Evolutionary conservation across 169 alveolate genomes (phyloP).

Genomic region (Perkinsus olseni): DNA sequence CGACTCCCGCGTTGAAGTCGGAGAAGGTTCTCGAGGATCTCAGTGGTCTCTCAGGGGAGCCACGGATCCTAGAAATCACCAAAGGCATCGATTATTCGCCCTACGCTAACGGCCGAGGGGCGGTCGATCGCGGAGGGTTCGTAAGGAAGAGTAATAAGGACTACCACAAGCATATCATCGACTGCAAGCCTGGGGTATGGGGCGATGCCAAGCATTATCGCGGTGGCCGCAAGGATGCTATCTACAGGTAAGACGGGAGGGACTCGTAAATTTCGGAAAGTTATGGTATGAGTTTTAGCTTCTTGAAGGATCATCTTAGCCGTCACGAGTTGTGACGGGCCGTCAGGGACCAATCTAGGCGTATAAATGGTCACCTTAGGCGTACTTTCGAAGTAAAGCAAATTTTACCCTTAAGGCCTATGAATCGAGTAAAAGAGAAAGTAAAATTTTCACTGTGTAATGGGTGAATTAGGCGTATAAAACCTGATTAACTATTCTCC

Average conservation of each 20-base stretch:
- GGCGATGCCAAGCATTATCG: background rate
- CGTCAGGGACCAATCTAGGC: too few species aligned
- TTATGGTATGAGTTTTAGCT: too few species aligned
- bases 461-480: too few species aligned
- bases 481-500: too few species aligned
- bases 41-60: background rate
- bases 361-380: too few species aligned
- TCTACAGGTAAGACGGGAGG: background rate
- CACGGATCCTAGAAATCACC: background rate
- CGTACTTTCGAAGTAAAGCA: too few species aligned
- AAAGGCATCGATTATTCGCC: background rate
- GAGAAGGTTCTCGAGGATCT: background rate
- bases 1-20: background rate
- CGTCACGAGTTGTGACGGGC: too few species aligned
- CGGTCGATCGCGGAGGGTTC: background rate
- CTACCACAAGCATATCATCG: background rate
- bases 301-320: too few species aligned
- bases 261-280: too few species aligned
- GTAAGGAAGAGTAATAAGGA: background rate
- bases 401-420: too few species aligned
- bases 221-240: background rate
- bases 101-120: background rate
- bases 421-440: too few species aligned
- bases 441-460: too few species aligned
- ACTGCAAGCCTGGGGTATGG: background rate